Conservation (phyloP, 768 basidiomycete species). For the Terana coerulea region DNA sequence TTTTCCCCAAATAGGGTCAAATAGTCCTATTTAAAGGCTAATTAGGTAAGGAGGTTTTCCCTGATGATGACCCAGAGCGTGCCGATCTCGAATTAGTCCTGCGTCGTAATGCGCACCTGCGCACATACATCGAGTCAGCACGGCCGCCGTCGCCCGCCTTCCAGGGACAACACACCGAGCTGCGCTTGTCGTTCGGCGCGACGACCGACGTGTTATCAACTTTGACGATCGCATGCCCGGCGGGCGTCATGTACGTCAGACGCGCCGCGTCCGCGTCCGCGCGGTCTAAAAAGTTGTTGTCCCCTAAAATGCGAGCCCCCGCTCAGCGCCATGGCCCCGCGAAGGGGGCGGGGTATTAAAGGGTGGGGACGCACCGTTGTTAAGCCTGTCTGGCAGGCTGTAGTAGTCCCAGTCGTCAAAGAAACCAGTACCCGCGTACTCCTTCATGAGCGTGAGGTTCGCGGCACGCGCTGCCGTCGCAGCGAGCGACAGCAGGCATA, state of each 20-base stretch:
- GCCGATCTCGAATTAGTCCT: constrained; percentile 38
- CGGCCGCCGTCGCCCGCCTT: not conserved
- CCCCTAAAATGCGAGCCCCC: too few relatives aligned
- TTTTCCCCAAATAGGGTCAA: too few relatives aligned
- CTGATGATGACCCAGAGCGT: constrained; percentile 42
- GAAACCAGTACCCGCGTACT: constrained; percentile 37
- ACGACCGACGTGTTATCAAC: constrained; percentile 69
- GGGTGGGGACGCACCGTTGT: constrained; percentile 30
- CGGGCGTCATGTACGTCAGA: constrained; percentile 55
- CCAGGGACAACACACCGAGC: constrained; percentile 41
- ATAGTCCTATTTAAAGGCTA: too few relatives aligned
- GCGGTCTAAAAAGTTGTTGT: too few relatives aligned
- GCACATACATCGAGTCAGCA: not conserved
- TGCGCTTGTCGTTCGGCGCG: constrained; percentile 46
- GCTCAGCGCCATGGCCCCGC: too few relatives aligned
- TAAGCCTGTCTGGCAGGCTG: constrained; percentile 31
- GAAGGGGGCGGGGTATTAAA: too few relatives aligned
- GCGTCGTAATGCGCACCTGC: constrained; percentile 41
- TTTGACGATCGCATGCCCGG: constrained; percentile 63
- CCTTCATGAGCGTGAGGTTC: constrained; percentile 31
- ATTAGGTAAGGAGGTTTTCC: constrained; percentile 47
- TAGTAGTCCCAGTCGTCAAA: constrained; percentile 43
- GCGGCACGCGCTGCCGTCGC: constrained; percentile 11
- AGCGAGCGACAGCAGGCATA: constrained; percentile 1
- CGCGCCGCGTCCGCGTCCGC: constrained; percentile 47